Conservation (phyloP, 306 rosid genomes). For the Cucurbita maxima region DNA sequence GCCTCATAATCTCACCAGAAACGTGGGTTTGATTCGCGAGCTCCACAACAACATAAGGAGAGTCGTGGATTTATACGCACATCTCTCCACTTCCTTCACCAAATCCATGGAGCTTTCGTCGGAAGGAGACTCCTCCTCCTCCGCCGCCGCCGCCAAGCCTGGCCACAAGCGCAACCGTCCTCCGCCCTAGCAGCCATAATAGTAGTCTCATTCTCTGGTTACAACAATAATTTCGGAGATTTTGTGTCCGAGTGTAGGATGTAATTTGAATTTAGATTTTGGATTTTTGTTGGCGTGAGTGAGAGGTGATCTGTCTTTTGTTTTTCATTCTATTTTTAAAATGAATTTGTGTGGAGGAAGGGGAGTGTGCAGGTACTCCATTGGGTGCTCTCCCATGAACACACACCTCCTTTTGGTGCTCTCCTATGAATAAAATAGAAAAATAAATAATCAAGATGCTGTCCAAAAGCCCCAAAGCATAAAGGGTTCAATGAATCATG, state of each 20-base stretch:
- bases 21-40: constrained; percentile 75
- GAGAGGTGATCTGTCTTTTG: background rate
- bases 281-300: background rate
- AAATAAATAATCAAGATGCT: constrained; percentile 29
- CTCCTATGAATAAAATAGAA: background rate
- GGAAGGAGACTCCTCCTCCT: constrained; percentile 80
- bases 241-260: constrained; percentile 25
- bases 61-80: constrained; percentile 82
- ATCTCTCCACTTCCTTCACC: constrained; percentile 69
- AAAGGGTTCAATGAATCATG: constrained; percentile 23
- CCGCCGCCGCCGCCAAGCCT: constrained; percentile 44
- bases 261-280: constrained; percentile 26
- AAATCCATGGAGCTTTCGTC: constrained; percentile 73
- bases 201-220: constrained; percentile 1
- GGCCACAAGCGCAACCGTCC: constrained; percentile 62
- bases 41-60: constrained; percentile 79
- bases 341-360: background rate
- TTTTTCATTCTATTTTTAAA: no score
- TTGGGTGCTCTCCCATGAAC: constrained; percentile 24
- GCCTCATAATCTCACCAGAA: constrained; percentile 66
- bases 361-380: constrained; percentile 28
- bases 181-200: background rate
- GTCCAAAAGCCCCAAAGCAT: constrained; percentile 20
- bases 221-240: constrained; percentile 12
- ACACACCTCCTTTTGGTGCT: constrained; percentile 5